These are phyloP conservation scores for Zymoseptoria crescenta DNA, from an alignment of 2,329 filamentous ascomycete genomes.

Conservation along the genomic window DNA sequence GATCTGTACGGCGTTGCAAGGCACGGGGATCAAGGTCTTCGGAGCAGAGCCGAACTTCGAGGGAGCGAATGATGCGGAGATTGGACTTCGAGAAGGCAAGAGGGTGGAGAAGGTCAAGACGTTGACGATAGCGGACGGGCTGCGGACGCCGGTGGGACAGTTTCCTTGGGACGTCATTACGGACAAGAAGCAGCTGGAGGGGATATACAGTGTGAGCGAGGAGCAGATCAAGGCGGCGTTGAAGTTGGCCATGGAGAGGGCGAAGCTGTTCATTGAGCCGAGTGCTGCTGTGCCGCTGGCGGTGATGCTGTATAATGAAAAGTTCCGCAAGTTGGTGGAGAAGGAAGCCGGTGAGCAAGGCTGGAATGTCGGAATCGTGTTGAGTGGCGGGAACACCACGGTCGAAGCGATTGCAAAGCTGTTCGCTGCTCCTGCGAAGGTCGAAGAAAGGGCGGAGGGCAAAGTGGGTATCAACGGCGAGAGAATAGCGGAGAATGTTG, in stretches of 20 bases:
- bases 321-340: constrained; percentile 66
- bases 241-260: constrained; percentile 70
- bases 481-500: constrained; percentile 40
- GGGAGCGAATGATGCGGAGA: constrained; percentile 73
- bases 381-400: constrained; percentile 59
- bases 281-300: constrained; percentile 79
- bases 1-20: constrained; percentile 66
- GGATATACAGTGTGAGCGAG: constrained; percentile 68
- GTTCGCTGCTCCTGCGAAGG: constrained; percentile 33
- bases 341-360: constrained; percentile 61
- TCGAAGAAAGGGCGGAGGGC: constrained; percentile 34
- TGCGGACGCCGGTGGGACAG: constrained; percentile 72
- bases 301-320: constrained; percentile 74
- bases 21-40: constrained; percentile 68
- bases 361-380: constrained; percentile 61
- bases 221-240: constrained; percentile 72
- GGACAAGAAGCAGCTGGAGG: constrained; percentile 59
- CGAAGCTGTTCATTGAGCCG: constrained; percentile 88
- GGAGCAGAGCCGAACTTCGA: constrained; percentile 77
- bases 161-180: constrained; percentile 72
- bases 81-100: constrained; percentile 57
- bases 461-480: constrained; percentile 35
- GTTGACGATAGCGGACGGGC: constrained; percentile 79
- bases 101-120: constrained; percentile 63
- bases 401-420: constrained; percentile 53